Base-by-base conservation (phyloP, 768 basidiomycete species). In the Lanmaoa pseudosensibilis region DNA sequence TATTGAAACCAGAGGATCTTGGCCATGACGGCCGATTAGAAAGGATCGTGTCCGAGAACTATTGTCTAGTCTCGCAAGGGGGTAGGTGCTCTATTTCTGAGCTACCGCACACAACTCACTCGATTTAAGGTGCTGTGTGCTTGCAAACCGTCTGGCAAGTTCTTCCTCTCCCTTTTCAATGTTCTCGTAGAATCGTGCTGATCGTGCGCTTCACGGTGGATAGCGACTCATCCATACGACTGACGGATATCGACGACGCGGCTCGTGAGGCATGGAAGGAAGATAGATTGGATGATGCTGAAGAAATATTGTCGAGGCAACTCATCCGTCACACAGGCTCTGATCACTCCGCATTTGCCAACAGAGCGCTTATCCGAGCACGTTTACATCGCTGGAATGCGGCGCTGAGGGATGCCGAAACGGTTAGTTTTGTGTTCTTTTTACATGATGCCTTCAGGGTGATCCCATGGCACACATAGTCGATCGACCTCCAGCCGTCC, bases 361-460 rank as follows among this genome's bases (percentile, higher is more conserved):
- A 32, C 18, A 40, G 56, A 33, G 56, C 56, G 12, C 54, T 57
- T n/a, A 45, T 57, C 36, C 47, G 56, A 21, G 41, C 56, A 37
- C 55, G 55, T 36, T 33, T 49, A 30, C 54, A 13, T 18, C 46
- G 38, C 1, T 57, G 56, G 56, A 36, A 57, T 23, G 47, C 30
- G 2, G 55, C 56, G 15, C 40, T 59, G 16, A 58, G 58, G 44
- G 58, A 59, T 27, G 50, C 58, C 38, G 56, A 59, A 40, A 47
- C 18, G 49, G 58, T 59, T 9, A 25, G 56, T 41, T 41, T 46
- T 6, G 18, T 45, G 5, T 34, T 8, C 13, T 37, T 33, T 19
- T 11, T 47, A 25, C 11, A 21, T n/a, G 15, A 37, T 23, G 11
- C 6, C 16, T n/a, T n/a, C 32, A 39, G 19, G 1, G 34, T 46